Percentiles rank a stretch among this genome's conserved stretches.
Conservation (phyloP, 345 rosid genomes). For the Aurinia saxatilis region DNA sequence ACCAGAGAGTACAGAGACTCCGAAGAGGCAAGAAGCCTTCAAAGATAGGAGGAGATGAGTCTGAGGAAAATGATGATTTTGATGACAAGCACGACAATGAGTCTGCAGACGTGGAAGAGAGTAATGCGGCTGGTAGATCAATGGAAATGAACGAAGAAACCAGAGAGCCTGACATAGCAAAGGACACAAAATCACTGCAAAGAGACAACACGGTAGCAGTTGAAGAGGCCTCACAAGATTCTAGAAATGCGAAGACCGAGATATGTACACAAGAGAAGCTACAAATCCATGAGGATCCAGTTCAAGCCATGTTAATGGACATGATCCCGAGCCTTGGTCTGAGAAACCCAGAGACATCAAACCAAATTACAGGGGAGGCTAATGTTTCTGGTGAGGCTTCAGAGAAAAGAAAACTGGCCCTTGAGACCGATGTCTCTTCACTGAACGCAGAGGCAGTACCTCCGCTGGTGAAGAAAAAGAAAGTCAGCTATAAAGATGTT, state of each 20-base stretch:
- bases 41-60: conserved; percentile 41
- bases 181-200: conserved; percentile 15
- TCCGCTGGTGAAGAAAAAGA: conserved; percentile 52
- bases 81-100: conserved; percentile 20
- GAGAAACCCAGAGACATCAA: conserved; percentile 32
- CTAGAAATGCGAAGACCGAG: neutral
- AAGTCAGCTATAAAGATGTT: conserved; percentile 82
- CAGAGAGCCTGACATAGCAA: conserved; percentile 11
- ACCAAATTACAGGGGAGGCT: neutral
- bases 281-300: conserved; percentile 58
- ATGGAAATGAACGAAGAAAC: conserved; percentile 18
- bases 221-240: conserved; percentile 22
- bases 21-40: conserved; percentile 38
- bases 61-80: conserved; percentile 41
- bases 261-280: conserved; percentile 13
- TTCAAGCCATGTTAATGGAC: conserved; percentile 70
- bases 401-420: conserved; percentile 9
- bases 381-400: conserved; percentile 8
- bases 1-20: conserved; percentile 23
- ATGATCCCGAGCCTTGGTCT: conserved; percentile 78
- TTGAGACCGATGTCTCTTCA: neutral
- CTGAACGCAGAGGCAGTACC: neutral
- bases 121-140: conserved; percentile 7
- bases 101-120: conserved; percentile 12
- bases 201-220: conserved; percentile 22